A percentile compares a stretch with the other conserved stretches of the same genome.
Conservation (phyloP, 306 rosid species). For the Gastrolobium villosum region DNA sequence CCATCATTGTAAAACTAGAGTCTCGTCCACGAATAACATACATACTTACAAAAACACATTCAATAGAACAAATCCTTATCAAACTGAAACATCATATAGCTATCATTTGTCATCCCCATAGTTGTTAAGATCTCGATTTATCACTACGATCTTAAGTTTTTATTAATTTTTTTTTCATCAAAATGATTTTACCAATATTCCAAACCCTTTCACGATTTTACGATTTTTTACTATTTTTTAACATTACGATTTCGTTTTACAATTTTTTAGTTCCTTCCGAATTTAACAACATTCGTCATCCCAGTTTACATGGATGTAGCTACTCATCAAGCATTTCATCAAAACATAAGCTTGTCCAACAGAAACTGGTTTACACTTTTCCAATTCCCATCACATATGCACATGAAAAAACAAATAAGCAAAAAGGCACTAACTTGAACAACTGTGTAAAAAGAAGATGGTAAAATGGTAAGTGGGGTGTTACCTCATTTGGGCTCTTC, state of each 20-base stretch:
- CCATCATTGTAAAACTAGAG: background rate
- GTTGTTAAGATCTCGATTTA: too few relatives aligned
- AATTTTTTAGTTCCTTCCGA: too few relatives aligned
- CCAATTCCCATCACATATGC: background rate
- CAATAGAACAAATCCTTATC: conserved; percentile 6
- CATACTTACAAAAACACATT: background rate
- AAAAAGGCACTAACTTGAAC: conserved; percentile 29
- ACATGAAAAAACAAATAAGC: background rate
- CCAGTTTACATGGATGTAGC: background rate
- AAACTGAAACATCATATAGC: conserved; percentile 1
- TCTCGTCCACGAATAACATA: background rate
- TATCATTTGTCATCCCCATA: background rate
- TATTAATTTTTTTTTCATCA: too few relatives aligned
- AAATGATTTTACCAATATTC: too few relatives aligned
- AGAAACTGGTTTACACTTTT: conserved; percentile 16
- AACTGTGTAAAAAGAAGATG: conserved; percentile 28
- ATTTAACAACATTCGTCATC: conserved; percentile 7
- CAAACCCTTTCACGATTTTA: too few relatives aligned
- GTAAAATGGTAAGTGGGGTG: conserved; percentile 23
- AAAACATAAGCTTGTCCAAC: conserved; percentile 7
- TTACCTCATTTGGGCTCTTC: conserved; percentile 81
- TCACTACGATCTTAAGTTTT: too few relatives aligned
- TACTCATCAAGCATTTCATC: background rate
- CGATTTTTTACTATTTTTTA: too few relatives aligned
- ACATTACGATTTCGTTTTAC: too few relatives aligned